These are phyloP conservation scores for Chaetomium cochliodes DNA, from an alignment of 495 filamentous ascomycete species.

Conservation along the genomic window DNA sequence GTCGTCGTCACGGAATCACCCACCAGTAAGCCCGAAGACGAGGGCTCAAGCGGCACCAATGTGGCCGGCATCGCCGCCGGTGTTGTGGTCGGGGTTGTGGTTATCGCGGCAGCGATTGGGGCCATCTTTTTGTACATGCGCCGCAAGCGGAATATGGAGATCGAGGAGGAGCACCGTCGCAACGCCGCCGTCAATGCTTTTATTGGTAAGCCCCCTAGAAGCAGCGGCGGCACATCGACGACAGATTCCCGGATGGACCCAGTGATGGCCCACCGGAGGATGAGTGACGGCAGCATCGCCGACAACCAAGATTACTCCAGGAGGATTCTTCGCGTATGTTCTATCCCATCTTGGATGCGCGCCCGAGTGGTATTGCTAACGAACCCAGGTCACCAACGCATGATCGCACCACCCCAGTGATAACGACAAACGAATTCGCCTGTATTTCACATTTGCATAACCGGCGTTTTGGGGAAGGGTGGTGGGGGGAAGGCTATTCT, in stretches of 20 bases:
- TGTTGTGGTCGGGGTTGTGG: slow-evolving; percentile 81
- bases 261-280: slow-evolving; percentile 77
- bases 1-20: slow-evolving; percentile 8
- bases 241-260: slow-evolving; percentile 86
- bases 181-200: slow-evolving; percentile 70
- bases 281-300: slow-evolving; percentile 96
- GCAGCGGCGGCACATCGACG: slow-evolving; percentile 60
- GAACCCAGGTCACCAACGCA: slow-evolving; percentile 55
- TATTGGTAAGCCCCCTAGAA: slow-evolving; percentile 58
- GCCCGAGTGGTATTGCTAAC: slow-evolving; percentile 29
- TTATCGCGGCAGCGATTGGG: slow-evolving; percentile 59
- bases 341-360: not conserved
- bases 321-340: slow-evolving; percentile 82
- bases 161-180: slow-evolving; percentile 77
- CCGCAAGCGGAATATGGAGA: slow-evolving; percentile 65
- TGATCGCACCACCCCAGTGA: slow-evolving; percentile 41
- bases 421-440: slow-evolving; percentile 52
- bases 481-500: slow-evolving; percentile 23
- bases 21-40: slow-evolving; percentile 2
- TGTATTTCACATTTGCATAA: slow-evolving; percentile 52
- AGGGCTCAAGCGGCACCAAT: slow-evolving; percentile 47
- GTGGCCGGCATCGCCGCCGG: slow-evolving; percentile 79
- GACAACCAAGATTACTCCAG: slow-evolving; percentile 97
- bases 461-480: slow-evolving; percentile 48
- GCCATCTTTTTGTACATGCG: slow-evolving; percentile 75